Conservation (phyloP, 1,284 basidiomycete species). For the Meripilus lineatus region DNA sequence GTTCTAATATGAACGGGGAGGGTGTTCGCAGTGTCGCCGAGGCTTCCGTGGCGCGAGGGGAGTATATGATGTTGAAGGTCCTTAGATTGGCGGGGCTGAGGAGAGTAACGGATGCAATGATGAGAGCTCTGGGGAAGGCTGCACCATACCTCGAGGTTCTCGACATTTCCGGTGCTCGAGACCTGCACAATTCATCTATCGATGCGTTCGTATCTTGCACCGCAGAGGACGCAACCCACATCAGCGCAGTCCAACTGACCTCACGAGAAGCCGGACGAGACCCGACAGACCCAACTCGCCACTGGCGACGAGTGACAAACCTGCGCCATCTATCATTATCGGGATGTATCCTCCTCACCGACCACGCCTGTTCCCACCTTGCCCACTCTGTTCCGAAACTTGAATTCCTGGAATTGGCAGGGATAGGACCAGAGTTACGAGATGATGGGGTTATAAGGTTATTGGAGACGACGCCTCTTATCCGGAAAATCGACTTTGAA, state of each 20-base stretch:
- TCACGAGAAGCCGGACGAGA: slow-evolving; percentile 64
- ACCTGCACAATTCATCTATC: slow-evolving; percentile 71
- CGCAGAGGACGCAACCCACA: slow-evolving; percentile 26
- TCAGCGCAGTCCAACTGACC: slow-evolving; percentile 45
- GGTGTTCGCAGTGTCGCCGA: slow-evolving; percentile 48
- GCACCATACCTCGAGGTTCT: slow-evolving; percentile 77
- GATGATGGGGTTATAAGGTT: slow-evolving; percentile 73
- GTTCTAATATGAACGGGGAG: slow-evolving; percentile 60
- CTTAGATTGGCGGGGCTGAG: slow-evolving; percentile 65
- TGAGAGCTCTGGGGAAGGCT: slow-evolving; percentile 57
- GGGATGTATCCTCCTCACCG: slow-evolving; percentile 69
- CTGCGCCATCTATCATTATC: slow-evolving; percentile 81
- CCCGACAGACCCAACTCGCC: slow-evolving; percentile 41
- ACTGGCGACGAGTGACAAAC: slow-evolving; percentile 60
- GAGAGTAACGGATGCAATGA: slow-evolving; percentile 51
- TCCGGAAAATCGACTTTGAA: slow-evolving; percentile 82
- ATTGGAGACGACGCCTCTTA: slow-evolving; percentile 62
- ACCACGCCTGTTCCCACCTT: slow-evolving; percentile 68
- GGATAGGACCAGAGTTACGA: slow-evolving; percentile 63
- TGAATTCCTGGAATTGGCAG: slow-evolving; percentile 80
- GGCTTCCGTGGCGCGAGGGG: slow-evolving; percentile 38
- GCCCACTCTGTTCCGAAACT: slow-evolving; percentile 69
- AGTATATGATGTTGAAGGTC: slow-evolving; percentile 46
- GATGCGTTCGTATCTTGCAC: slow-evolving; percentile 64
- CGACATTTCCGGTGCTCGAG: slow-evolving; percentile 70